phyloP scores from a whole-genome alignment of 805 yeast species.

The Torulaspora delbrueckii region DNA sequence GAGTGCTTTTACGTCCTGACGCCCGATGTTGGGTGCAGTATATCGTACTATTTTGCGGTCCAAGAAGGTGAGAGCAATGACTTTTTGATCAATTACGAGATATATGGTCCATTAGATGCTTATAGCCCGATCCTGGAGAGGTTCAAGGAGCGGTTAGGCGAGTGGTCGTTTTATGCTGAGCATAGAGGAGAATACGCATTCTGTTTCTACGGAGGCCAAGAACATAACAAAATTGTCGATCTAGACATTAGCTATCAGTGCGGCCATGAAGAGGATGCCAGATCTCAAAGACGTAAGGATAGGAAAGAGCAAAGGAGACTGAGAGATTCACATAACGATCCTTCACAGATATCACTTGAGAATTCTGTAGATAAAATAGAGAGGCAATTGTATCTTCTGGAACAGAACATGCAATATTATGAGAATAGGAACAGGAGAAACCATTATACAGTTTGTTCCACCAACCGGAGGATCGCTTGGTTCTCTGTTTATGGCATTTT shows the following conservation, averaged over 20 bases:
- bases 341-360: conserved; percentile 25
- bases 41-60: conserved; percentile 35
- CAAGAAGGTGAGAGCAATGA: conserved; percentile 27
- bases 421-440: conserved; percentile 88
- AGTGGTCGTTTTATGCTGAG: conserved; percentile 64
- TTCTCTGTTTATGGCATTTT: conserved; percentile 62
- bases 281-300: conserved; percentile 54
- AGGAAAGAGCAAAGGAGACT: conserved; percentile 20
- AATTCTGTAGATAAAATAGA: conserved; percentile 55
- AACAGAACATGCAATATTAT: conserved; percentile 68
- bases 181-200: conserved; percentile 76
- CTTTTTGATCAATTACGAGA: conserved; percentile 29
- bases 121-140: conserved; percentile 44
- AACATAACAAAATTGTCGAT: conserved; percentile 77
- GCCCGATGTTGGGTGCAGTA: conserved; percentile 61
- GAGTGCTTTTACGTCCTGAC: conserved; percentile 30
- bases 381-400: conserved; percentile 50
- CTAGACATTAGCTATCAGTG: conserved; percentile 54
- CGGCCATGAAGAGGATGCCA: conserved; percentile 42
- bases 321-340: conserved; percentile 16
- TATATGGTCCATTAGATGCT: conserved; percentile 30
- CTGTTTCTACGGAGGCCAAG: conserved; percentile 80
- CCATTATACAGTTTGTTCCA: conserved; percentile 68
- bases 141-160: conserved; percentile 70
- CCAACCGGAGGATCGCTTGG: conserved; percentile 57